Conservation (phyloP, 257 asterid genomes). For the Ocimum tenuiflorum region DNA sequence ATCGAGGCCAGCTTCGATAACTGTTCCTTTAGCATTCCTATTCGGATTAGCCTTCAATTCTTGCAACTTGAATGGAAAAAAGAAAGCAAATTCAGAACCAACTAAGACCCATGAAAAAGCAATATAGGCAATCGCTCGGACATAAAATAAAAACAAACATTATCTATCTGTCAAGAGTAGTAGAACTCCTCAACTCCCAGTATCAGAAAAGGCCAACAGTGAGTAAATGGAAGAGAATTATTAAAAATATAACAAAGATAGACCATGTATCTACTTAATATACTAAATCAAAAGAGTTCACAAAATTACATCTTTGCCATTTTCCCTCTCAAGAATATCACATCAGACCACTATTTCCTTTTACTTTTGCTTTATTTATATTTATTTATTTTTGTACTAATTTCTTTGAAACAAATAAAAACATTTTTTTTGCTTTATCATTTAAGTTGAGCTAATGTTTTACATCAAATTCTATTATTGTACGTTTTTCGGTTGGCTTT, state of each 20-base stretch:
- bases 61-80: constrained; percentile 55
- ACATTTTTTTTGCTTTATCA: no score
- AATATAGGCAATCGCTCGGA: constrained; percentile 3
- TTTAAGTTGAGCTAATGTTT: no score
- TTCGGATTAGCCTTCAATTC: constrained; percentile 97
- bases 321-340: no score
- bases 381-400: no score
- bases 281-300: no score
- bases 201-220: background rate
- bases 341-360: no score
- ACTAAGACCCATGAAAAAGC: background rate
- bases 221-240: background rate
- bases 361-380: no score
- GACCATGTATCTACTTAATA: background rate
- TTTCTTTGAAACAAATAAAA: no score
- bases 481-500: no score
- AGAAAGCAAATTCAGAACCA: constrained; percentile 18
- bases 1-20: constrained; percentile 94
- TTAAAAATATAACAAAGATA: background rate
- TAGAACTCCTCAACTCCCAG: background rate
- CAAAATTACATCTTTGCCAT: no score
- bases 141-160: background rate
- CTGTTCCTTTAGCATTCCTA: constrained; percentile 89
- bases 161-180: background rate
- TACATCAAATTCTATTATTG: no score